Conservation (phyloP, 2,329 filamentous ascomycete genomes). For the Penicillium sp. region DNA sequence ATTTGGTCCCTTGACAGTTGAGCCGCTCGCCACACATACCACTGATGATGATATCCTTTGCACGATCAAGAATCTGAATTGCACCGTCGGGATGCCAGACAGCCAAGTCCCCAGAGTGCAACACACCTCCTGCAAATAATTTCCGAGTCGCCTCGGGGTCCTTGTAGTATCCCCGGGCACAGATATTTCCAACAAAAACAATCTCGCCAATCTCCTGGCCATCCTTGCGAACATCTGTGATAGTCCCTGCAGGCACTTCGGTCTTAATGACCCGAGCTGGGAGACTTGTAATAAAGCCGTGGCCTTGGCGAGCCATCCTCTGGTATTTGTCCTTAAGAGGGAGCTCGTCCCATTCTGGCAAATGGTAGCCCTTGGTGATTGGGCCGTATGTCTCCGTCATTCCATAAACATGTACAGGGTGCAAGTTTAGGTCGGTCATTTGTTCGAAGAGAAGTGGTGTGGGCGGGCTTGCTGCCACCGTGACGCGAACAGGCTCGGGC, state of each 20-base stretch:
- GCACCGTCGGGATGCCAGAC: constrained; percentile 91
- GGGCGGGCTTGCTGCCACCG: constrained; percentile 88
- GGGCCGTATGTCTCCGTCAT: constrained; percentile 87
- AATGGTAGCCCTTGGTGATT: constrained; percentile 87
- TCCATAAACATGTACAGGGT: constrained; percentile 92
- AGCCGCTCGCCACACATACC: constrained; percentile 50
- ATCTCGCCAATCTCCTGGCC: constrained; percentile 79
- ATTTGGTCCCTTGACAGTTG: background rate
- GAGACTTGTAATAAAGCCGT: constrained; percentile 81
- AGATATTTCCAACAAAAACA: constrained; percentile 88
- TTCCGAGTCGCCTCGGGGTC: constrained; percentile 81
- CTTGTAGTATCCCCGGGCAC: constrained; percentile 87
- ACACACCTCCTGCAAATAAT: constrained; percentile 79
- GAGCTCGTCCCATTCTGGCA: constrained; percentile 79
- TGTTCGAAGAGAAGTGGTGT: constrained; percentile 87
- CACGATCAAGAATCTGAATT: constrained; percentile 86
- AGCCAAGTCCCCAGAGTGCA: constrained; percentile 88
- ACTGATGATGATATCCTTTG: constrained; percentile 98
- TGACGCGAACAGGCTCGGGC: constrained; percentile 71
- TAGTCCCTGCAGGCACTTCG: constrained; percentile 63
- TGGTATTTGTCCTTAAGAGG: constrained; percentile 74
- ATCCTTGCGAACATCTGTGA: constrained; percentile 66
- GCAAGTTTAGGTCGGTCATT: constrained; percentile 83
- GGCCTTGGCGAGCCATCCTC: constrained; percentile 90
- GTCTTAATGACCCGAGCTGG: constrained; percentile 79